phyloP scores from a whole-genome alignment of 257 asterid species.

The Lithospermum erythrorhizon region DNA sequence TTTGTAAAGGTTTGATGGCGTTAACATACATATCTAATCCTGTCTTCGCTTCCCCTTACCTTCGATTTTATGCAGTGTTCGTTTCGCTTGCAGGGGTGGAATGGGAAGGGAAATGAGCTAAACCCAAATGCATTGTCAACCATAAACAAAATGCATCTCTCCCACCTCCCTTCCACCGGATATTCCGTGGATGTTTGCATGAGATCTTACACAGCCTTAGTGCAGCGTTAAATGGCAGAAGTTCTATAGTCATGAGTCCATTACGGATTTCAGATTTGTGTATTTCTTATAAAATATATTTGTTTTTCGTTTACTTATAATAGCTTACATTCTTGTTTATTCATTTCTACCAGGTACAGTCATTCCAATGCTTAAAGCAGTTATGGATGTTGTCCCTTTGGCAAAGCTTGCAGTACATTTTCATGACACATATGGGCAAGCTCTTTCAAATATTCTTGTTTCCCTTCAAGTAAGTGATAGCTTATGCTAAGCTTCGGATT shows the following conservation, averaged over 20 bases:
- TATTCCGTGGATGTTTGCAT: no score
- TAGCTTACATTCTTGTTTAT: conserved; percentile 4
- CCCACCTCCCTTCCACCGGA: no score
- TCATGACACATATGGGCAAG: conserved; percentile 97
- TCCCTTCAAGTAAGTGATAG: conserved; percentile 54
- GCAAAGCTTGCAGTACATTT: conserved; percentile 94
- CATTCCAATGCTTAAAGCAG: conserved; percentile 87
- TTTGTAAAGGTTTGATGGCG: no score
- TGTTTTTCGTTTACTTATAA: background rate
- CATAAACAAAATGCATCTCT: no score
- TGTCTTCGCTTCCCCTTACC: no score
- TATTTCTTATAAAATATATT: no score
- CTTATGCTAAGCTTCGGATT: background rate
- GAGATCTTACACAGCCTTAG: background rate
- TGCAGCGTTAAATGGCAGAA: background rate
- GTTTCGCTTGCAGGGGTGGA: no score
- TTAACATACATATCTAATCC: no score
- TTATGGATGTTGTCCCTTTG: conserved; percentile 58
- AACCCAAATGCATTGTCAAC: no score
- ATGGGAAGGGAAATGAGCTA: no score
- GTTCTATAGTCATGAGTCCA: background rate
- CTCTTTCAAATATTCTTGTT: conserved; percentile 80
- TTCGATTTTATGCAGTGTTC: no score
- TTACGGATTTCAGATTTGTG: background rate
- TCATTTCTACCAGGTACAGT: conserved; percentile 49